A percentile compares a stretch with the other conserved stretches of the same genome.
phyloP scores from a whole-genome alignment of 2,329 filamentous ascomycete genomes.

The Trichophyton simii region DNA sequence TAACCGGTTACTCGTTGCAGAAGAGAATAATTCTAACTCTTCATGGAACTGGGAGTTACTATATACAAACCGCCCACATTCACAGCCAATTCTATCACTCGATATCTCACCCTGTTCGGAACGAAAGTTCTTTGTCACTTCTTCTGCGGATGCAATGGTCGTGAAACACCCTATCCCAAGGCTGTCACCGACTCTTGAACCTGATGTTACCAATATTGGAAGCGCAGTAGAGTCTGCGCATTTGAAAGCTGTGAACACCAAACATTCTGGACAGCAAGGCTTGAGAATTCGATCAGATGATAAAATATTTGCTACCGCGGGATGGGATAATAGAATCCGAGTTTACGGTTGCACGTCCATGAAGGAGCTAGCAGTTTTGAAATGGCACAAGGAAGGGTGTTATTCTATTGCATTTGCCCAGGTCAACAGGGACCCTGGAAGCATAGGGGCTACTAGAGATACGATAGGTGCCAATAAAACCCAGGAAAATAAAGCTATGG shows the following conservation, averaged over 20 bases:
- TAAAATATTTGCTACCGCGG: conserved; percentile 74
- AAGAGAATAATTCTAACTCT: conserved; percentile 9
- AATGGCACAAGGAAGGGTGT: conserved; percentile 85
- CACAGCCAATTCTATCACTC: conserved; percentile 70
- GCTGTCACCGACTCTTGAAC: background rate
- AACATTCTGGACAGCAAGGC: conserved; percentile 80
- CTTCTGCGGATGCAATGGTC: conserved; percentile 67
- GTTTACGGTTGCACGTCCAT: conserved; percentile 72
- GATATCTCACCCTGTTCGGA: conserved; percentile 38
- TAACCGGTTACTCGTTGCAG: conserved; percentile 5
- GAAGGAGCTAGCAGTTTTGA: conserved; percentile 79
- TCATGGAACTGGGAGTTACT: conserved; percentile 39
- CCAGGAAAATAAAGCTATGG: conserved; percentile 9
- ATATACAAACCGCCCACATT: conserved; percentile 57
- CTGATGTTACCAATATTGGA: background rate
- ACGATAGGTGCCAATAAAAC: background rate
- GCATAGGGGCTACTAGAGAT: no score
- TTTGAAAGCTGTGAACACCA: conserved; percentile 57
- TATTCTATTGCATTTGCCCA: conserved; percentile 65
- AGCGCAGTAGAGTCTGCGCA: conserved; percentile 29
- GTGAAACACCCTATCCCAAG: conserved; percentile 58
- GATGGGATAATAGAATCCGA: conserved; percentile 74
- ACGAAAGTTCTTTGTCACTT: conserved; percentile 57
- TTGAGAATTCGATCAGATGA: conserved; percentile 66
- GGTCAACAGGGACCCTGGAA: conserved; percentile 22